These are phyloP conservation scores for Candida golubevii DNA, from an alignment of 805 yeast species.

Conservation along the genomic window DNA sequence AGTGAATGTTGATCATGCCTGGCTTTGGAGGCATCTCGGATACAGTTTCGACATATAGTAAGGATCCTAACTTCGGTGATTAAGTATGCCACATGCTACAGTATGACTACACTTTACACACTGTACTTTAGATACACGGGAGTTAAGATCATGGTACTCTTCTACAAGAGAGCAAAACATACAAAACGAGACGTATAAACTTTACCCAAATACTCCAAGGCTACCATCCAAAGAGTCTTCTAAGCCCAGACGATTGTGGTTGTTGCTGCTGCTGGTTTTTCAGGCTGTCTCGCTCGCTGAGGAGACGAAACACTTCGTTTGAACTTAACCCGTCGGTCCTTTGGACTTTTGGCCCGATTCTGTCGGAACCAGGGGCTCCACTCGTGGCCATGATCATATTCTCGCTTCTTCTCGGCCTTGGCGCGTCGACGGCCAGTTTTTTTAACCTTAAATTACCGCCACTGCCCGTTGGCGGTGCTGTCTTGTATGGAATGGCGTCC, in stretches of 20 bases:
- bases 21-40: background rate
- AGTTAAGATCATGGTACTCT: too few species aligned
- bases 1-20: background rate
- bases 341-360: background rate
- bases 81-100: too few species aligned
- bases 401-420: too few species aligned
- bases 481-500: too few species aligned
- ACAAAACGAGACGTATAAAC: too few species aligned
- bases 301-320: conserved; percentile 19
- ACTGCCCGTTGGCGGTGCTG: conserved; percentile 14
- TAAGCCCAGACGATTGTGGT: conserved; percentile 9
- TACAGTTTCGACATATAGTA: background rate
- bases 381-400: too few species aligned
- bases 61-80: background rate
- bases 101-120: too few species aligned
- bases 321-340: conserved; percentile 15
- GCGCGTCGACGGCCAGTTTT: too few species aligned
- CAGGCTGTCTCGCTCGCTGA: conserved; percentile 12
- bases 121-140: too few species aligned
- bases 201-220: background rate
- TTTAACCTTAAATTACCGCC: background rate
- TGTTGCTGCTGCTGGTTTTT: background rate
- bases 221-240: conserved; percentile 39
- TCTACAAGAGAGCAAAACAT: too few species aligned
- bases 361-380: background rate